Evolutionary conservation across 345 rosid species (phyloP), one percentile per base, ranked within the genome.

Genomic region (Corymbia maculata): DNA sequence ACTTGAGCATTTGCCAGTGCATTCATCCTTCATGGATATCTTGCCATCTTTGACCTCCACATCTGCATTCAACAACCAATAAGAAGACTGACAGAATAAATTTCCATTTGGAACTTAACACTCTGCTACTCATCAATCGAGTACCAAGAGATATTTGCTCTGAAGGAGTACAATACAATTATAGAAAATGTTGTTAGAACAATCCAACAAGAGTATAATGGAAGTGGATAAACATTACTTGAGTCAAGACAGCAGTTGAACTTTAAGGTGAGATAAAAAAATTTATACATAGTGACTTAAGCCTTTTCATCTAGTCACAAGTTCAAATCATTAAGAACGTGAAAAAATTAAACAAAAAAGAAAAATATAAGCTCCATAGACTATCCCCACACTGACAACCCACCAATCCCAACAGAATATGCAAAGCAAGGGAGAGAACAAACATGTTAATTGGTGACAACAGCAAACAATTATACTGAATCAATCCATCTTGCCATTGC

Each of bases 61-160:
- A 88, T 85, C 94, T 91, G 93, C 90, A 88, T 52, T 87, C 51
- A 91, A 87, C 42, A 88, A 30, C 86, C 44, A 75, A 75, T 75
- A 42, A 75, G 45, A 75, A 75, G 49, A 42, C 61, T n/a, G 87
- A 57, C 64, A 85, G 61, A 14, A 32, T 52, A 21, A 52, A 57
- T 85, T 85, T 13, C 44, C 50, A 52, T 75, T 75, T 19, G 14
- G 84, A 19, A 42, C 84, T 19, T 45, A 75, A 75, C 7, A 49
- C 84, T 42, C 84, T 75, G 28, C 84, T 75, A 42, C 28, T 75
- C 26, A 75, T 19, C 49, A 42, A 75, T 75, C 14, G 24, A 75
- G 49, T 9, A 45, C 84, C 84, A 75, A 75, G 49, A 75, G 84
- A 42, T 75, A 42, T 19, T 75, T 75, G 84, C 49, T 75, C 84